phyloP scores from a whole-genome alignment of 2,329 filamentous ascomycete genomes.

The Penicillium fuscoglaucum region DNA sequence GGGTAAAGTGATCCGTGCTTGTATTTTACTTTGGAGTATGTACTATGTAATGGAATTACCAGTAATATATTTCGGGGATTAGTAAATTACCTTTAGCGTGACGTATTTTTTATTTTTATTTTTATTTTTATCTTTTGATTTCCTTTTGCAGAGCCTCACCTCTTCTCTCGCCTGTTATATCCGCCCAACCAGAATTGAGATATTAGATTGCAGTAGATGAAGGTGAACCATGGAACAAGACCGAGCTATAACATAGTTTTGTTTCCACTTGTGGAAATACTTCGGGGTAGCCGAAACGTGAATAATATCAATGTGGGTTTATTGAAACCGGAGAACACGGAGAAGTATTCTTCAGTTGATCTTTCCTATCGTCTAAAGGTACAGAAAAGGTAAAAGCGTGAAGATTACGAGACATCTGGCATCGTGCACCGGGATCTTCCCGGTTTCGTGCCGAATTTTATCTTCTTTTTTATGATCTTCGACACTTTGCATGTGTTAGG shows the following conservation, averaged over 20 bases:
- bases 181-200: slow-evolving; percentile 1
- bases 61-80: not conserved
- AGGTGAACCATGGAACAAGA: not conserved
- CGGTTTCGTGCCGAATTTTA: not conserved
- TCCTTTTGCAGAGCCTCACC: slow-evolving; percentile 9
- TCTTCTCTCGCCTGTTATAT: not conserved
- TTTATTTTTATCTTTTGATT: not conserved
- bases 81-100: not conserved
- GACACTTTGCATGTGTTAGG: not conserved
- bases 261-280: not conserved
- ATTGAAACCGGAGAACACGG: slow-evolving; percentile 9
- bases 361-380: not conserved
- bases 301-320: not conserved
- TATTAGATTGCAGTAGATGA: not conserved
- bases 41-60: too few species aligned
- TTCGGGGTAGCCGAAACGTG: slow-evolving; percentile 5
- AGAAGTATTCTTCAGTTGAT: not conserved
- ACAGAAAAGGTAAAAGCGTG: not conserved
- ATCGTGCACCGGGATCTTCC: not conserved
- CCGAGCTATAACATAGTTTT: not conserved
- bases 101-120: not conserved
- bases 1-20: not conserved
- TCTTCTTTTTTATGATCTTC: not conserved
- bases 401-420: not conserved
- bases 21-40: not conserved